Percentiles rank a stretch among this genome's conserved stretches.
Conservation (phyloP, 2,329 filamentous ascomycete genomes). For the Cladophialophora yegresii region DNA sequence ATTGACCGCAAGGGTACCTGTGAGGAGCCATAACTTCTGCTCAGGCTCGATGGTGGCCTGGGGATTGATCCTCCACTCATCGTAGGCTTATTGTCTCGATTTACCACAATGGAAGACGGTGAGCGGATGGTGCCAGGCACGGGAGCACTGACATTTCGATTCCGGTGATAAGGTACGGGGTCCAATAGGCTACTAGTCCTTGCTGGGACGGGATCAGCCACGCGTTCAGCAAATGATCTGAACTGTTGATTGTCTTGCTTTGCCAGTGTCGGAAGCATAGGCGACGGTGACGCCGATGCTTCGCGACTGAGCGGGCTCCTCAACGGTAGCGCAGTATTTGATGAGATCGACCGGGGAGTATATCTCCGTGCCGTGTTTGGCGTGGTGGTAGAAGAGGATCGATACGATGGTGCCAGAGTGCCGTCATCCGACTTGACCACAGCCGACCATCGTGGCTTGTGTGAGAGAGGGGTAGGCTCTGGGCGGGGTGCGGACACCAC, state of each 20-base stretch:
- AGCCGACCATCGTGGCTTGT: constrained; percentile 71
- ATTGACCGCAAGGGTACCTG: constrained; percentile 25
- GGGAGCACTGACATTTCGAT: constrained; percentile 27
- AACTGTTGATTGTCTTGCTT: constrained; percentile 31
- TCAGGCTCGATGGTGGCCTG: constrained; percentile 32
- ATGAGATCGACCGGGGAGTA: constrained; percentile 41
- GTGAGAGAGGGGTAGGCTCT: constrained; percentile 49
- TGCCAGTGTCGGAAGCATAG: constrained; percentile 27
- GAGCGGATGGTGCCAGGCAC: constrained; percentile 34
- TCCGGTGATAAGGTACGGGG: constrained; percentile 36
- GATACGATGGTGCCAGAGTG: constrained; percentile 31
- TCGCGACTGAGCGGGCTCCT: constrained; percentile 48
- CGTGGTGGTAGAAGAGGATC: constrained; percentile 31
- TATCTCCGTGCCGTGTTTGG: constrained; percentile 28
- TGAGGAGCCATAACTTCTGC: constrained; percentile 25
- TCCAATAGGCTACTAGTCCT: constrained; percentile 32
- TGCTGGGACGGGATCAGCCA: constrained; percentile 29
- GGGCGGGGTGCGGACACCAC: constrained; percentile 46
- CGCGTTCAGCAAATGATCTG: constrained; percentile 36
- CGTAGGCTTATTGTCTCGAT: constrained; percentile 28
- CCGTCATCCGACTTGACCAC: constrained; percentile 64
- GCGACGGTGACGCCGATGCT: constrained; percentile 45
- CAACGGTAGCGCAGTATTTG: constrained; percentile 46
- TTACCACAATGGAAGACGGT: constrained; percentile 34
- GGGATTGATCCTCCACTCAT: constrained; percentile 22